Percentiles rank a stretch among this genome's conserved stretches.
Conservation (phyloP, 768 basidiomycete species). For the Mycena sanguinolenta region DNA sequence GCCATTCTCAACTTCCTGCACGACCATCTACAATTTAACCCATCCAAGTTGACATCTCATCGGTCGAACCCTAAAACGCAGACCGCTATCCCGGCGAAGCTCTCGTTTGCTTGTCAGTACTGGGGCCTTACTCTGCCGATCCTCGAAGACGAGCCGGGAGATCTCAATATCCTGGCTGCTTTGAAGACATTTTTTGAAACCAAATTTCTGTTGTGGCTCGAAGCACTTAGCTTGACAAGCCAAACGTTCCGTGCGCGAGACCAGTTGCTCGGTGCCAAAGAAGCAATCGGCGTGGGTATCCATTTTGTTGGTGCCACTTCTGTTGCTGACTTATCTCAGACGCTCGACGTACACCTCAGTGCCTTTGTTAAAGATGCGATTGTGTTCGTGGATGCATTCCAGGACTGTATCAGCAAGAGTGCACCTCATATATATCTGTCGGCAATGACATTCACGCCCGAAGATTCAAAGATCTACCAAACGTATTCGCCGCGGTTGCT, state of each 20-base stretch:
- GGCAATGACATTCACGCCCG: constrained; percentile 19
- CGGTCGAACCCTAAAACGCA: constrained; percentile 5
- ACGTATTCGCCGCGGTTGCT: constrained; percentile 5
- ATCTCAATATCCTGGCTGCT: background rate
- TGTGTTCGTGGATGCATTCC: constrained; percentile 22
- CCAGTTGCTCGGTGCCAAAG: constrained; percentile 12
- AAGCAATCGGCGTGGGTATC: constrained; percentile 6
- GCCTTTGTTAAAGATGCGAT: constrained; percentile 15
- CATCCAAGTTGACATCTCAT: constrained; percentile 8
- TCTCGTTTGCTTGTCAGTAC: constrained; percentile 17
- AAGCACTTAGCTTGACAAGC: constrained; percentile 19
- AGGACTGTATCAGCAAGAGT: constrained; percentile 29
- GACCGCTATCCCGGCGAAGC: background rate
- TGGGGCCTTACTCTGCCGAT: constrained; percentile 23
- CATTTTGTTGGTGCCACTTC: background rate
- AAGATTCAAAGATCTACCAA: constrained; percentile 22
- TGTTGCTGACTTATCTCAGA: background rate
- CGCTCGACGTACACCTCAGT: background rate
- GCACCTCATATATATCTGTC: constrained; percentile 34
- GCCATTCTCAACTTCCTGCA: constrained; percentile 17
- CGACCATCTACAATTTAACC: constrained; percentile 18
- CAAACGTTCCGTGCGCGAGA: background rate
- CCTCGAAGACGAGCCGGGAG: background rate
- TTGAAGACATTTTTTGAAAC: constrained; percentile 24
- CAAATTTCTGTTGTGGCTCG: constrained; percentile 34